phyloP scores from a whole-genome alignment of 768 basidiomycete genomes.

The Sutorius australiensis region DNA sequence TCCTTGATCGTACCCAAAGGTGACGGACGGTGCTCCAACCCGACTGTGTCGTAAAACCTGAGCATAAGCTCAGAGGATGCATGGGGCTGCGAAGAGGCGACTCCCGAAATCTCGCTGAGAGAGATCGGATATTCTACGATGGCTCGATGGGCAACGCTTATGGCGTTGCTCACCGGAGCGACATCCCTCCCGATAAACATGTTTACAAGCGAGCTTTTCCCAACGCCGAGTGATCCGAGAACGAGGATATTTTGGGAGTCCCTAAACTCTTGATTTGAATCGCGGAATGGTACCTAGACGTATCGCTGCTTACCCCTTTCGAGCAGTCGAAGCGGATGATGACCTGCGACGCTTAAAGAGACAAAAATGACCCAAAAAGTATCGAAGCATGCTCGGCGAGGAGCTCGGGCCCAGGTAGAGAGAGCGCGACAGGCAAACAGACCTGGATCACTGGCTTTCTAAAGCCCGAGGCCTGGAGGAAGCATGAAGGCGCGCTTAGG shows the following conservation, averaged over 20 bases:
- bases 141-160: conserved; percentile 11
- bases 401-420: neutral
- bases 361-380: neutral
- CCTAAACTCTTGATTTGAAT: conserved; percentile 1
- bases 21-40: conserved; percentile 16
- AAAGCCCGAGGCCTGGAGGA: neutral
- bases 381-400: neutral
- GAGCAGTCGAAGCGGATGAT: neutral
- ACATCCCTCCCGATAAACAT: conserved; percentile 28
- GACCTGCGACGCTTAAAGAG: neutral
- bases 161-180: conserved; percentile 25
- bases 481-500: neutral
- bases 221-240: conserved; percentile 28
- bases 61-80: neutral
- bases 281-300: neutral
- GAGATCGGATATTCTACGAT: conserved; percentile 12
- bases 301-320: conserved; percentile 7
- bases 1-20: conserved; percentile 13
- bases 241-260: conserved; percentile 15
- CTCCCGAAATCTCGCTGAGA: neutral
- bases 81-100: neutral
- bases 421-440: neutral
- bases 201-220: conserved; percentile 42
- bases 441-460: neutral
- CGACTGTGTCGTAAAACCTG: conserved; percentile 18